Conservation (phyloP, 2,329 filamentous ascomycete species). For the Paecilomyces dactylethromorphus region DNA sequence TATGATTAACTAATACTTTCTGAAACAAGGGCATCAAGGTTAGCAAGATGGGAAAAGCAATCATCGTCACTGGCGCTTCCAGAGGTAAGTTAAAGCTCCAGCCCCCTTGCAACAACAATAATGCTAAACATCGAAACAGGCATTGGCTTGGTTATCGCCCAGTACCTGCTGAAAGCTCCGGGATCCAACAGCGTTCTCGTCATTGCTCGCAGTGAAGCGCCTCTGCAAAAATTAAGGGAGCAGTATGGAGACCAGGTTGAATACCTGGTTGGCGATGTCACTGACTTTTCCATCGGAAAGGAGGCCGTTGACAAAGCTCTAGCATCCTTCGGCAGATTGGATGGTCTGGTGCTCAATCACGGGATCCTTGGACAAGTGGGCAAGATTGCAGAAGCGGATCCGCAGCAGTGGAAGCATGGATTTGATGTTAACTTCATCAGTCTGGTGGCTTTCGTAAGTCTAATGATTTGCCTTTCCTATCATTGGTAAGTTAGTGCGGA, state of each 20-base stretch:
- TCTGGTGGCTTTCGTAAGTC: constrained; percentile 64
- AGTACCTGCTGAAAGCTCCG: constrained; percentile 49
- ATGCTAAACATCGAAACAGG: constrained; percentile 30
- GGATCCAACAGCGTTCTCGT: constrained; percentile 51
- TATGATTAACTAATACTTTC: too few species aligned
- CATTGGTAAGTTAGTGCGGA: not conserved
- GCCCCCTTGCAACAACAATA: not conserved
- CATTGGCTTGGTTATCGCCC: constrained; percentile 56
- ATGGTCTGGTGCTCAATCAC: constrained; percentile 84
- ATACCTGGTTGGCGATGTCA: constrained; percentile 52
- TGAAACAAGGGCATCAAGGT: too few species aligned
- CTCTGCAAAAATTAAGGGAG: constrained; percentile 48
- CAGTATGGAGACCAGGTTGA: constrained; percentile 50
- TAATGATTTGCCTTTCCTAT: constrained; percentile 3
- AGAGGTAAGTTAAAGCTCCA: constrained; percentile 39
- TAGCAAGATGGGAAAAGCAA: constrained; percentile 31
- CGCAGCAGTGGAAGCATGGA: constrained; percentile 65
- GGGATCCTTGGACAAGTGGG: constrained; percentile 71
- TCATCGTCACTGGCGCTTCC: constrained; percentile 64
- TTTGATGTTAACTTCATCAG: constrained; percentile 89
- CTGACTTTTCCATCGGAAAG: constrained; percentile 48
- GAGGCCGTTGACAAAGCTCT: constrained; percentile 61
- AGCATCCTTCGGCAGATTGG: constrained; percentile 63
- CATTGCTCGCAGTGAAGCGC: constrained; percentile 49
- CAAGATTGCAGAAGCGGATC: constrained; percentile 59